Base-by-base conservation (phyloP, 1,284 basidiomycete genomes). In the Lignosus rhinocerotis region DNA sequence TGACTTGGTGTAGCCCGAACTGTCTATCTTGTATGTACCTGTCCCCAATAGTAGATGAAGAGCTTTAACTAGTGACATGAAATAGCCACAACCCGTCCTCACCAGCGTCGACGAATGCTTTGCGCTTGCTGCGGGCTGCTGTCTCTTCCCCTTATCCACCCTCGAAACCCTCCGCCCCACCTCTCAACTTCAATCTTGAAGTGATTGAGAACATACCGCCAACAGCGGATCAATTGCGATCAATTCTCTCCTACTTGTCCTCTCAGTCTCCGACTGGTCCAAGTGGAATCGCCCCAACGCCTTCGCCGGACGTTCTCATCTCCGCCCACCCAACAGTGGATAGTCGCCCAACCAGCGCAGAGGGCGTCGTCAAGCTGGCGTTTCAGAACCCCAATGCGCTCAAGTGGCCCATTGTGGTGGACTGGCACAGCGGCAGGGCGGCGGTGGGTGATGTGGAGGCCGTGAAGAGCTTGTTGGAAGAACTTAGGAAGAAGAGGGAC, bases 321-420 rank as follows among this genome's bases (percentile, higher is more conserved):
- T 87, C 85, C 8, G 76, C 84, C 0, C 85, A 87, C 60, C 84
- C 82, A 4, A 74, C 82, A 0, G 73, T 78, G 21, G 76, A 80
- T 1, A 64, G 76, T 51, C 71, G 73, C 41, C 76, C 84, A 0
- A 70, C 76, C 39, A 77, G 68, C 21, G 66, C 80, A 1, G 70
- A 78, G 17, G 80, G 71, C n/a, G 74, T 90, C 3, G 73, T 74
- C 1, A 73, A 78, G 36, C 73, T 88, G 8, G 87, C 78, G 0
- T 62, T 72, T 32, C 75, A 77, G 67, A 85, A 86, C 53, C 86
- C 85, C 0, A 78, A 67, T 39, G 67, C 67, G 16, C 58, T 68
- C 36, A 89, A 85, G 66, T 92, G 88, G 87, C 89, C 90, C 0
- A 80, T 92, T 48, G 87, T 92, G 1, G 90, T 92, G 2, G 84